Evolutionary conservation across 352 stramenopile species (phyloP).

Genomic region (Blastocystis sp.): DNA sequence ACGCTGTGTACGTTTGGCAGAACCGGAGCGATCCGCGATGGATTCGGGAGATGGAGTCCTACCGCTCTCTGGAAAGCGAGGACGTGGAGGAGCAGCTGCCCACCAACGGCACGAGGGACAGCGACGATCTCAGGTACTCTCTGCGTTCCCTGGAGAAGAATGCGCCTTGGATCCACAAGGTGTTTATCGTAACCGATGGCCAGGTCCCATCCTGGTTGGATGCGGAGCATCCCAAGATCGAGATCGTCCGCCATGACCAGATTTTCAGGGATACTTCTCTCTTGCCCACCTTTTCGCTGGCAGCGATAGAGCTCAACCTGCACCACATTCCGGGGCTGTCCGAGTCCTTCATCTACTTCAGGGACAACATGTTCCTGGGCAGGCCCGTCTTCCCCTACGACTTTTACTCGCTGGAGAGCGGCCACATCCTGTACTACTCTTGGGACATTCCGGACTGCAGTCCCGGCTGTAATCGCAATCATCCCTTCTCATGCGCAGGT

Average conservation of each 20-base stretch:
- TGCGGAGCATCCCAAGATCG: constrained; percentile 78
- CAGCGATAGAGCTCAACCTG: constrained; percentile 87
- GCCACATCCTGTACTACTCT: constrained; percentile 85
- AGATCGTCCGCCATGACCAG: constrained; percentile 82
- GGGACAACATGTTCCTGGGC: constrained; percentile 90
- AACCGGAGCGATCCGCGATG: constrained; percentile 88
- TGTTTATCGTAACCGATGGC: constrained; percentile 89
- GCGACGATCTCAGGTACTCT: constrained; percentile 84
- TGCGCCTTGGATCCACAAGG: constrained; percentile 86
- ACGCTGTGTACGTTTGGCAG: constrained; percentile 93
- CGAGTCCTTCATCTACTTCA: constrained; percentile 90
- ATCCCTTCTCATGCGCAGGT: neutral
- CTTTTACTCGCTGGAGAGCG: constrained; percentile 81
- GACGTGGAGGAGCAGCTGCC: constrained; percentile 72
- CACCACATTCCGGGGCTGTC: constrained; percentile 86
- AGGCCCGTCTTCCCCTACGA: constrained; percentile 82
- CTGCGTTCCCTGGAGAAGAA: constrained; percentile 87
- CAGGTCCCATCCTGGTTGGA: constrained; percentile 89
- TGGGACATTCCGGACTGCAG: constrained; percentile 87
- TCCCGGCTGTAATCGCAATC: constrained; percentile 77
- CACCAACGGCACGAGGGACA: constrained; percentile 88
- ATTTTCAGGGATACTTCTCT: constrained; percentile 84
- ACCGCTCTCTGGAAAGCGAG: constrained; percentile 21
- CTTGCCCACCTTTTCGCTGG: constrained; percentile 87
- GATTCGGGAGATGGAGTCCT: constrained; percentile 79